These are phyloP conservation scores for Colletotrichum endophyticum DNA, from an alignment of 2,329 filamentous ascomycete species.

Conservation along the genomic window DNA sequence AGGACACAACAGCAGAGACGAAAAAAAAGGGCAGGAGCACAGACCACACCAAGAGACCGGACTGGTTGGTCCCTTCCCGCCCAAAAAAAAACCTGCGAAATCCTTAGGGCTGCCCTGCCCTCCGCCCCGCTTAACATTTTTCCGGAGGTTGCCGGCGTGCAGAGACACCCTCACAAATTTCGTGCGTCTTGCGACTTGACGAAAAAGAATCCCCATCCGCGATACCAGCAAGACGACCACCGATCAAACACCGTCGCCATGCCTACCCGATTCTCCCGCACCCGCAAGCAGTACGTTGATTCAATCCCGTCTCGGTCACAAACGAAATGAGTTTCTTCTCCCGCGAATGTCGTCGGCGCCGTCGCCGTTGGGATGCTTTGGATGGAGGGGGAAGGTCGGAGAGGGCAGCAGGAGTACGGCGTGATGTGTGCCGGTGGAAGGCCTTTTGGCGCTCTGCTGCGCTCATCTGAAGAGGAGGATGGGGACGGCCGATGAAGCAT, in stretches of 20 bases:
- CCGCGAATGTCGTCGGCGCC: slow-evolving; percentile 22
- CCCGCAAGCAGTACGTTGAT: slow-evolving; percentile 75
- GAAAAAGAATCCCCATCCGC: slow-evolving; percentile 33
- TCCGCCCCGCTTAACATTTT: slow-evolving; percentile 41
- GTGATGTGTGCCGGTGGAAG: not conserved
- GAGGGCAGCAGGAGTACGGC: not conserved
- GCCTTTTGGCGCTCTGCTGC: not conserved
- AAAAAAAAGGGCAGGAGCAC: not conserved
- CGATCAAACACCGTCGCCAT: slow-evolving; percentile 19
- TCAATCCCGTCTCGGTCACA: slow-evolving; percentile 8
- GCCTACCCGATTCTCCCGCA: slow-evolving; percentile 77
- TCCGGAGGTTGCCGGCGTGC: slow-evolving; percentile 31
- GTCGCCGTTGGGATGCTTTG: slow-evolving; percentile 5
- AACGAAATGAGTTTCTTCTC: slow-evolving; percentile 1
- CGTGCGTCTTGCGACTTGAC: slow-evolving; percentile 26
- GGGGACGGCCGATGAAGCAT: not conserved
- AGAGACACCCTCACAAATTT: slow-evolving; percentile 44
- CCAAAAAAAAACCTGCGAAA: not conserved
- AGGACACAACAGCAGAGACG: not conserved
- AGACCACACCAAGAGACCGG: not conserved
- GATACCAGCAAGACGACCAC: slow-evolving; percentile 42
- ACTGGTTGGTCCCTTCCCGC: not conserved
- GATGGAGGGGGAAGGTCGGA: not conserved
- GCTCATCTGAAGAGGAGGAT: not conserved
- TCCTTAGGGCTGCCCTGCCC: slow-evolving; percentile 47